phyloP scores from a whole-genome alignment of 2,329 filamentous ascomycete species.

The Sarocladium oryzae region DNA sequence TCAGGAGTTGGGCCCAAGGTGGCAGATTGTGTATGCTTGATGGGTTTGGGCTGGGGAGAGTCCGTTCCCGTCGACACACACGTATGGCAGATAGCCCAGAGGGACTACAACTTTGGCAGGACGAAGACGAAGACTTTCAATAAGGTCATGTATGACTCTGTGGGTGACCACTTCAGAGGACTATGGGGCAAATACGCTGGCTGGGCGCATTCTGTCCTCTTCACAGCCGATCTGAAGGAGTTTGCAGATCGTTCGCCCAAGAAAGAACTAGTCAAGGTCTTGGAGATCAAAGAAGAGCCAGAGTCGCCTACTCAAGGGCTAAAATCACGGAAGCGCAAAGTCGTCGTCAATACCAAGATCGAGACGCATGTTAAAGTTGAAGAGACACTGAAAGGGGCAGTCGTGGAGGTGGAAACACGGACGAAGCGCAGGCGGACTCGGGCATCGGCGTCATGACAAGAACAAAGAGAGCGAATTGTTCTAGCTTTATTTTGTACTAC shows the following conservation, averaged over 20 bases:
- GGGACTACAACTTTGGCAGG: constrained; percentile 91
- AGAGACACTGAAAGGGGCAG: constrained; percentile 16
- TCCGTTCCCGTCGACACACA: constrained; percentile 95
- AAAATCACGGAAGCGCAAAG: constrained; percentile 18
- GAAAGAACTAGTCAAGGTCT: constrained; percentile 21
- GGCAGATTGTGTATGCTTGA: constrained; percentile 90
- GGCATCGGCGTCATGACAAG: not conserved
- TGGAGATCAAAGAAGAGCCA: constrained; percentile 23
- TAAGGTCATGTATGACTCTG: constrained; percentile 80
- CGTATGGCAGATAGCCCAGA: constrained; percentile 95
- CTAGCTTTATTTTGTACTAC: too few relatives aligned
- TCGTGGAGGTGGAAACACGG: constrained; percentile 9
- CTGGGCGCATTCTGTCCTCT: constrained; percentile 96
- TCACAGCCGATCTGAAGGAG: constrained; percentile 82
- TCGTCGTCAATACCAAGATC: constrained; percentile 13
- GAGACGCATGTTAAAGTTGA: constrained; percentile 16
- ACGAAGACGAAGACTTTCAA: constrained; percentile 79
- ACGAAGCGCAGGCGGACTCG: constrained; percentile 23
- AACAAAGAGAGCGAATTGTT: too few relatives aligned
- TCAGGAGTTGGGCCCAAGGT: constrained; percentile 95
- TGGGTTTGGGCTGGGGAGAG: constrained; percentile 94
- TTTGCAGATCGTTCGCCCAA: constrained; percentile 61
- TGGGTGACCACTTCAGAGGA: constrained; percentile 81
- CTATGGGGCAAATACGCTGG: constrained; percentile 93
- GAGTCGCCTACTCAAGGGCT: constrained; percentile 2